Base-by-base conservation (phyloP, 179 eudicot genomes). In the Beta corolliflora region DNA sequence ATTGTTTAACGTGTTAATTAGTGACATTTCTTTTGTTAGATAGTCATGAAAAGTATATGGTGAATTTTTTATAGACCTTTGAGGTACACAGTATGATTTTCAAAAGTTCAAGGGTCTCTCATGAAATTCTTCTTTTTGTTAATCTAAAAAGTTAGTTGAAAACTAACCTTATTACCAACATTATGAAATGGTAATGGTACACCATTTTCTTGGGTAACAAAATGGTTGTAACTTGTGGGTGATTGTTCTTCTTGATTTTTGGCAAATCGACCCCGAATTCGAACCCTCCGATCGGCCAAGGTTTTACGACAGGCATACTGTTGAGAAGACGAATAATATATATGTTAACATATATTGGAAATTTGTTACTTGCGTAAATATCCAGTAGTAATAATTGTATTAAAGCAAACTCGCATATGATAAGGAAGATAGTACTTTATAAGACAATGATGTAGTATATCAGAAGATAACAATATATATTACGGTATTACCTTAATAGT, bases 251-350 rank as follows among this genome's bases (percentile, higher is more conserved):
- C 93, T 46, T 85, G 88, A 82, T 95, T 93, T 84, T 89, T 93
- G 13, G 98, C 98, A 80, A 95, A 95, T 82, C 98, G 87, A 56
- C 98, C 98, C 7, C 97, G 90, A 36, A 95, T 86, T 70, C 98
- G 88, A 21, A 90, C 84, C 73, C 98, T 83, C 84, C 91, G 88
- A 83, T 94, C 98, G 0, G 98, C 97, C 76, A 94, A 80, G 66
- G 97, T 91, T 83, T 94, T 94, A 21, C 98, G 97, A 78, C 97
- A 94, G 3, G 90, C 97, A 83, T 94, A 94, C 98, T 93, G 85
- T 72, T 46, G 19, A 66, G 9, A 8, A 53, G 41, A 23, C 10
- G 25, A 58, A 16, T 6, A 29, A 14, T 48, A 71, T 18, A 53
- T 44, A 23, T 2, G 41, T 21, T 12, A 11, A 56, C 58, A 50